Conservation (phyloP, 805 yeast species). For the Pichia pseudocactophila region DNA sequence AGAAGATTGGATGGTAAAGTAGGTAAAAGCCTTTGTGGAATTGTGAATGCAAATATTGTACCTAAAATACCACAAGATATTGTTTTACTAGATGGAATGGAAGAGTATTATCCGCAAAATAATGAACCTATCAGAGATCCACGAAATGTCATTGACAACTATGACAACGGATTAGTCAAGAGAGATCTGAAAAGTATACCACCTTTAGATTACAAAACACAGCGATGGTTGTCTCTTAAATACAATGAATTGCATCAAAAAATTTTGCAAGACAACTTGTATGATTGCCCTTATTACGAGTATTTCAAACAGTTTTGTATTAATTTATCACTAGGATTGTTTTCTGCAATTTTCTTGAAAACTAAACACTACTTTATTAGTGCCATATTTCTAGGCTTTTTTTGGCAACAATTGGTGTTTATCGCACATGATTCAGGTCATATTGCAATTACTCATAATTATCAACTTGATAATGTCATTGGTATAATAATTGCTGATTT, state of each 20-base stretch:
- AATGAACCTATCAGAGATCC: conserved; percentile 43
- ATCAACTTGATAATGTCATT: conserved; percentile 62
- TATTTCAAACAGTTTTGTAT: conserved; percentile 64
- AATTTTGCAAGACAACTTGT: conserved; percentile 50
- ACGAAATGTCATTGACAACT: conserved; percentile 41
- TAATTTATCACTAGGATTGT: conserved; percentile 43
- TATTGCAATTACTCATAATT: conserved; percentile 71
- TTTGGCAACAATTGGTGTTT: conserved; percentile 87
- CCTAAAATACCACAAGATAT: conserved; percentile 46
- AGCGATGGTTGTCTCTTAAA: conserved; percentile 42
- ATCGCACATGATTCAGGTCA: conserved; percentile 91
- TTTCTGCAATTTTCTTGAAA: conserved; percentile 42
- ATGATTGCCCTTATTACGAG: conserved; percentile 64
- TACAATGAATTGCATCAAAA: conserved; percentile 53
- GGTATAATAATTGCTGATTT: conserved; percentile 70
- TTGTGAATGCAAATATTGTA: conserved; percentile 32
- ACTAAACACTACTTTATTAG: conserved; percentile 39
- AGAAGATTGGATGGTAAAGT: conserved; percentile 19
- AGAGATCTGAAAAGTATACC: conserved; percentile 55
- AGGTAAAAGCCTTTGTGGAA: conserved; percentile 29
- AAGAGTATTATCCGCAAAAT: conserved; percentile 28
- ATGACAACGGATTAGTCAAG: conserved; percentile 46
- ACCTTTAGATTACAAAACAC: conserved; percentile 58
- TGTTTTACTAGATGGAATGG: conserved; percentile 32
- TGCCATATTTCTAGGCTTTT: conserved; percentile 60